Base-by-base conservation (phyloP, 1,139 yeast genomes). In the Pichia cactophila region DNA sequence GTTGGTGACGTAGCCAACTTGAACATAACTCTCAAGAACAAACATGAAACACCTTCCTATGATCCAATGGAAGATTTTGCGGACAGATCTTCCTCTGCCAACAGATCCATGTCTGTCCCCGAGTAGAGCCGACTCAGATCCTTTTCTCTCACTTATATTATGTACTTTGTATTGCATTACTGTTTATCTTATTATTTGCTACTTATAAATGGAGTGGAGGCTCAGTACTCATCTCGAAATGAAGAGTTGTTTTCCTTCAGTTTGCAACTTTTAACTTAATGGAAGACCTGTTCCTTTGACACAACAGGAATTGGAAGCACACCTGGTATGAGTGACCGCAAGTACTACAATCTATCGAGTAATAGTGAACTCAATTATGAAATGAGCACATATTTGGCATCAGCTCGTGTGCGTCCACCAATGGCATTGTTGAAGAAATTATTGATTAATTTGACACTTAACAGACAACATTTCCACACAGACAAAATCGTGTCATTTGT, bases 381-480 rank as follows among this genome's bases (percentile, higher is more conserved):
- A 42, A 55, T 63, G 17, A 50, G 47, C 20, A 56, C 54, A 23
- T 36, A 36, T 36, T 16, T 36, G 20, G 12, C 20, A 3, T 36
- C 39, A 16, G 20, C 12, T 8, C 39, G 39, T 20, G 12, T 36
- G 26, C 54, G 54, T 42, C 56, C 61, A 8, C 47, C 54, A 3
- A 48, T 50, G 54, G 68, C 75, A 26, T 81, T 88, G 0, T 69
- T 92, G 56, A 83, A 83, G 64, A 86, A 86, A 62, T 76, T 88
- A 33, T 74, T 89, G 8, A 95, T 96, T 43, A 90, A 89, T 64
- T 75, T 88, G 67, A 83, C 38, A 6, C 11, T 35, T 9, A 35
- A 35, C 11, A 35, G 23, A 35, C 23, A 16, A 16, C 38, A 35
- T 1, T 16, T 35, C 20, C 20, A 23, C 10, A 16, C 38, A 16